Base-by-base conservation (phyloP, 2,329 filamentous ascomycete genomes). In the Diplodia intermedia region DNA sequence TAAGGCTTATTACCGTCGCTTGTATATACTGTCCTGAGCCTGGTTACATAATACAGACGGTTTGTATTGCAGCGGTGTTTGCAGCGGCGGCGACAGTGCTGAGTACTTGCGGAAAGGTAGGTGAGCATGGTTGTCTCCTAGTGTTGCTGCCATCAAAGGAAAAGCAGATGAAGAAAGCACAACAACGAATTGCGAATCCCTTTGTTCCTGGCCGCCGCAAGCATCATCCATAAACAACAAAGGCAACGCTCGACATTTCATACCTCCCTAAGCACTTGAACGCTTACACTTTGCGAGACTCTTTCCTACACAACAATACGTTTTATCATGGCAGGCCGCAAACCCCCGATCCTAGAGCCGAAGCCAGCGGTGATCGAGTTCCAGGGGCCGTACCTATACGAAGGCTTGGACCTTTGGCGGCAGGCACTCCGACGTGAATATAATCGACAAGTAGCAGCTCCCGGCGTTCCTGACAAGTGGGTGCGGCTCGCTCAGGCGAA, bases 1-100 rank as follows among this genome's bases (percentile, higher is more conserved):
- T 36, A 12, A 55, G 40, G 9, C 18, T 33, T 20, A 11, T 33
- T 62, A 18, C 26, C 29, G 29, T 55, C 52, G 18, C 18, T 43
- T 60, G 55, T 60, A 60, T 43, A 60, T 60, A 60, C 31, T 29
- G 3, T 12, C 26, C 11, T 14, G 31, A 36, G 36, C 15, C 33
- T 36, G 54, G 31, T n/a, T 31, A n/a, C 14, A 47, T 47, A 47
- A 47, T 47, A 47, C 6, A 20, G 43, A 47, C 43, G 43, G 18
- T 47, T 20, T 47, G 43, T 47, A 2, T 20, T 11, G 18, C 18
- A 12, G 36, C 36, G 36, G 3, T 4, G 36, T 47, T 47, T 20
- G 15, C 38, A 47, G 43, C n/a, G 18, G 18, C 2, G 8, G 3
- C 26, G 4, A 4, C 26, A 26, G 26, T 26, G 26, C 26, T 26